These are phyloP conservation scores for Eucalyptus viminalis DNA, from an alignment of 345 rosid species.

Conservation along the genomic window DNA sequence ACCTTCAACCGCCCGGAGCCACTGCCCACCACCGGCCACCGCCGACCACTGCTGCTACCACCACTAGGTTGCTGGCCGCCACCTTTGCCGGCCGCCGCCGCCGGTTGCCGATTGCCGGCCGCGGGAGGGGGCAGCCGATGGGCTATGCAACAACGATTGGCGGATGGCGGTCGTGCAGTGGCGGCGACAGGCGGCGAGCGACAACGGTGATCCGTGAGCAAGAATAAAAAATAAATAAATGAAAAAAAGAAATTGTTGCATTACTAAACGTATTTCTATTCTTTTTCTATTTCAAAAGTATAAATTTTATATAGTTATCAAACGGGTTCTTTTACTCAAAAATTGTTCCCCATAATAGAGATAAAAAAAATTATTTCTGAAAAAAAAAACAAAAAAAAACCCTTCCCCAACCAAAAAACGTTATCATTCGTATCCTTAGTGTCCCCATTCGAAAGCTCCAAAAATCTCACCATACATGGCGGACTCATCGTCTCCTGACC, in stretches of 20 bases:
- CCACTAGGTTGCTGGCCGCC: accelerated
- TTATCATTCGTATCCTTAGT: too few species aligned
- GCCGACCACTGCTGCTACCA: accelerated
- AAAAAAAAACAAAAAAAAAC: too few species aligned
- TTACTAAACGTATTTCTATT: too few species aligned
- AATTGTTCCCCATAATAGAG: accelerated
- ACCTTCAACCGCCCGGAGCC: accelerated
- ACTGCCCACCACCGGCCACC: too few species aligned
- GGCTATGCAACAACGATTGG: accelerated
- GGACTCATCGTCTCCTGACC: neutral
- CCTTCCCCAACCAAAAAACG: accelerated
- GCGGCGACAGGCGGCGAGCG: accelerated
- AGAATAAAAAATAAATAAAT: too few species aligned
- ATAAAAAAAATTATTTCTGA: too few species aligned
- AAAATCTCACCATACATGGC: neutral
- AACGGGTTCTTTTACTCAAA: accelerated
- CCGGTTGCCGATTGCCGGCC: accelerated
- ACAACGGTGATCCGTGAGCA: accelerated
- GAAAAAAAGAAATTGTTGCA: accelerated
- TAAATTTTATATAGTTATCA: accelerated
- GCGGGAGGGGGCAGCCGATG: accelerated
- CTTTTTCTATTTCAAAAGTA: too few species aligned
- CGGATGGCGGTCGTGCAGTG: accelerated
- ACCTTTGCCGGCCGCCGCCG: accelerated
- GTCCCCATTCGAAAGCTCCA: neutral